Evolutionary conservation across 2,329 filamentous ascomycete genomes (phyloP).

Genomic region (Ambrosiella beaveri): DNA sequence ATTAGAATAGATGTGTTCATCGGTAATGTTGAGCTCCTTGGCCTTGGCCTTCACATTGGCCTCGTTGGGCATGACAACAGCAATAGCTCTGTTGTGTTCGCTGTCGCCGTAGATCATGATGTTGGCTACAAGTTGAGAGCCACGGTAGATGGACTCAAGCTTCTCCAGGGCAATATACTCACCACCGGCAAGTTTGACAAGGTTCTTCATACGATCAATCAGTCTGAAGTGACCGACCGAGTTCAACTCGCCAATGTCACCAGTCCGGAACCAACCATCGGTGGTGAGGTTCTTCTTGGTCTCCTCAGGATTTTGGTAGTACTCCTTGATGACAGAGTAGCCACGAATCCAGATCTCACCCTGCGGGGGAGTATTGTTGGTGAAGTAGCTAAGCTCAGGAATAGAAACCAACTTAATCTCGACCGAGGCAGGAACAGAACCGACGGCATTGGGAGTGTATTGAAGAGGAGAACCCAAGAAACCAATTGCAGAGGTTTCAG

Average conservation of each 20-base stretch:
- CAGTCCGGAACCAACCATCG: conserved; percentile 94
- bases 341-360: conserved; percentile 88
- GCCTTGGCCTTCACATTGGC: conserved; percentile 44
- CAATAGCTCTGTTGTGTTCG: conserved; percentile 61
- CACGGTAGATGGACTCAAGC: conserved; percentile 80
- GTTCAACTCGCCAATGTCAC: conserved; percentile 86
- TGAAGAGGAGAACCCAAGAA: conserved; percentile 69
- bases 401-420: conserved; percentile 89
- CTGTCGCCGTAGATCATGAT: conserved; percentile 73
- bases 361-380: conserved; percentile 60
- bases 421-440: conserved; percentile 57
- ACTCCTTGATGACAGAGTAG: conserved; percentile 53
- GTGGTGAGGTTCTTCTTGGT: conserved; percentile 58
- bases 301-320: conserved; percentile 75
- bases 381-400: conserved; percentile 69
- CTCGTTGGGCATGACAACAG: conserved; percentile 57
- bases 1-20: conserved; percentile 50
- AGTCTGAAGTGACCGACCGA: conserved; percentile 62
- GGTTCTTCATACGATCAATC: conserved; percentile 95
- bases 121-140: conserved; percentile 61
- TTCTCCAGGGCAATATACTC: conserved; percentile 97
- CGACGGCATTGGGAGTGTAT: conserved; percentile 62
- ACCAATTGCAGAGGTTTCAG: conserved; percentile 77
- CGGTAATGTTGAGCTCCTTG: conserved; percentile 42
- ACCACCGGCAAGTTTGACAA: conserved; percentile 87